Evolutionary conservation across 177 flowering plant species (phyloP).

Genomic region (Telopea speciosissima): DNA sequence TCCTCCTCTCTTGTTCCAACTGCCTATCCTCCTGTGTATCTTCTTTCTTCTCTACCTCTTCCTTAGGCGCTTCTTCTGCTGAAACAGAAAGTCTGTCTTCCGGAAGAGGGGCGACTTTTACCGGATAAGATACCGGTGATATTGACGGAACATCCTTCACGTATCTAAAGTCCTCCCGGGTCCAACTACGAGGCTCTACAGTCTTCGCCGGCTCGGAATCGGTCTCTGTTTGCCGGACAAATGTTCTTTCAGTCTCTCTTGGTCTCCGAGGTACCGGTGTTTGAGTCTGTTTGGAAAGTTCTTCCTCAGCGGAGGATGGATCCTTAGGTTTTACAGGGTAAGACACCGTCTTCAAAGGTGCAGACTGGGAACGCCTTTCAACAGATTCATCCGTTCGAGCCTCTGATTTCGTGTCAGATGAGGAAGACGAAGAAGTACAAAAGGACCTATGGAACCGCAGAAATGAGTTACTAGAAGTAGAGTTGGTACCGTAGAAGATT

Average conservation of each 20-base stretch:
- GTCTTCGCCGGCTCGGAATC: slow-evolving; percentile 1
- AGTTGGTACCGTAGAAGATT: background rate
- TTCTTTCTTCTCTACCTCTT: slow-evolving; percentile 9
- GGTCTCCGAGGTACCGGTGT: slow-evolving; percentile 3
- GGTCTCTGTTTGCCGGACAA: background rate
- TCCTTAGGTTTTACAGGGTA: slow-evolving; percentile 52
- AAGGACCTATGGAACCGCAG: slow-evolving; percentile 19
- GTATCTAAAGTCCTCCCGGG: slow-evolving; percentile 69
- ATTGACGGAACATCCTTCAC: slow-evolving; percentile 51
- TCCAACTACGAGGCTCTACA: slow-evolving; percentile 36
- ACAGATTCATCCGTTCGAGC: slow-evolving; percentile 12
- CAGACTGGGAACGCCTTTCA: slow-evolving; percentile 14
- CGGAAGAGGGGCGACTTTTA: slow-evolving; percentile 74
- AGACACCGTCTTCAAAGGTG: slow-evolving; percentile 48
- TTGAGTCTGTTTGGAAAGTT: slow-evolving; percentile 5
- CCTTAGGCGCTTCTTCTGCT: slow-evolving; percentile 12
- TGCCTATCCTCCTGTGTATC: slow-evolving; percentile 6
- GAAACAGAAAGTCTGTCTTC: slow-evolving; percentile 36
- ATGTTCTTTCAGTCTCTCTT: slow-evolving; percentile 5
- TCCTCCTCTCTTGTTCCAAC: slow-evolving; percentile 39
- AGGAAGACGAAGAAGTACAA: slow-evolving; percentile 18
- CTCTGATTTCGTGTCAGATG: slow-evolving; percentile 14
- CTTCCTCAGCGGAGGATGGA: slow-evolving; percentile 15
- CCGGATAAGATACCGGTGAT: slow-evolving; percentile 59
- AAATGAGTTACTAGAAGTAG: slow-evolving; percentile 12